Conservation (phyloP, 306 rosid species). For the Dicorynia guianensis region DNA sequence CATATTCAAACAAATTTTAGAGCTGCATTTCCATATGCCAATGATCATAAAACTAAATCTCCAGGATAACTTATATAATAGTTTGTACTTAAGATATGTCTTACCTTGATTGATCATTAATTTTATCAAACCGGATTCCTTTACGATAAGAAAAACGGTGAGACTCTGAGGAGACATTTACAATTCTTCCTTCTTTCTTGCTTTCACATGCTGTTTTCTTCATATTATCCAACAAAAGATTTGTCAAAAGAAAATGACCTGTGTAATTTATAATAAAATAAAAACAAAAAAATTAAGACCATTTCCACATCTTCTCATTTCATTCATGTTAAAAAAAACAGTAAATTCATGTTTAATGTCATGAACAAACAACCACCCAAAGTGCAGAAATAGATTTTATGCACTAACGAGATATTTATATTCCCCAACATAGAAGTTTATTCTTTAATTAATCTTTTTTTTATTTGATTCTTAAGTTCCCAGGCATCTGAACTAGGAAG, state of each 20-base stretch:
- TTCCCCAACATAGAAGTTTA: neutral
- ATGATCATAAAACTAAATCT: slow-evolving; percentile 16
- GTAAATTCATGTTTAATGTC: neutral
- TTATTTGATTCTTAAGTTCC: neutral
- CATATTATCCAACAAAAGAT: slow-evolving; percentile 82
- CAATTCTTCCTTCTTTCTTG: slow-evolving; percentile 79
- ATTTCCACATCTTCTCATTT: slow-evolving; percentile 17
- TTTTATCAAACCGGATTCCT: slow-evolving; percentile 74
- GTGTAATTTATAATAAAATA: slow-evolving; percentile 27
- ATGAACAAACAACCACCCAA: neutral
- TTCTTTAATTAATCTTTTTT: no score
- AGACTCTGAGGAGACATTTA: slow-evolving; percentile 77
- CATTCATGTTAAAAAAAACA: neutral
- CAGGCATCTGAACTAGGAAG: neutral
- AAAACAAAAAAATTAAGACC: no score
- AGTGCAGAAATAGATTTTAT: neutral
- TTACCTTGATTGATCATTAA: slow-evolving; percentile 76
- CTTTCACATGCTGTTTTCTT: slow-evolving; percentile 71
- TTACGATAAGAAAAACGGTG: slow-evolving; percentile 67
- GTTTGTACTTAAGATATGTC: slow-evolving; percentile 24
- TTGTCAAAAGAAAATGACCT: slow-evolving; percentile 92
- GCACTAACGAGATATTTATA: neutral
- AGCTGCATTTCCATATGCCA: slow-evolving; percentile 16
- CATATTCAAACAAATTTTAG: slow-evolving; percentile 12
- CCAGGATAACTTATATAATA: neutral